A percentile compares a stretch with the other conserved stretches of the same genome.
Evolutionary conservation across 495 filamentous ascomycete genomes (phyloP).

Genomic region (Penicillium subrubescens): DNA sequence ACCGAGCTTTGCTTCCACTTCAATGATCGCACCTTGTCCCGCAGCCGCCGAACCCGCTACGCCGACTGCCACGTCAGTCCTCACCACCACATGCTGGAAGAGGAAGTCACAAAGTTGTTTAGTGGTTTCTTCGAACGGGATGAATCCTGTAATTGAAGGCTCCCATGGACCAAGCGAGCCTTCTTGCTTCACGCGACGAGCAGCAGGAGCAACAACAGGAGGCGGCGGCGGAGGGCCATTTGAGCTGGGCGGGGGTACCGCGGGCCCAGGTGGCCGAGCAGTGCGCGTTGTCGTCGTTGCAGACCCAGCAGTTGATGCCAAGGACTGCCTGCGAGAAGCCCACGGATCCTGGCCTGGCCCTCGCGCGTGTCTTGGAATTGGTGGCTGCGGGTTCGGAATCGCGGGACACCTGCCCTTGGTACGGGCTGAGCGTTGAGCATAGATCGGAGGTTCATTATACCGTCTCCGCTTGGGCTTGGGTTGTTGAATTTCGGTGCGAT

Average conservation of each 20-base stretch:
- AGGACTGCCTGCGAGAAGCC: constrained; percentile 30
- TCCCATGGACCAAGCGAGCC: constrained; percentile 69
- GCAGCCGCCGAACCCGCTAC: constrained; percentile 48
- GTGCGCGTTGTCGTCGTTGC: constrained; percentile 24
- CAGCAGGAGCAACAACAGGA: background rate
- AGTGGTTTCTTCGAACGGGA: constrained; percentile 68
- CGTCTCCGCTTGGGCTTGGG: constrained; percentile 42
- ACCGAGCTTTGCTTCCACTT: constrained; percentile 92
- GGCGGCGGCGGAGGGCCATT: constrained; percentile 12
- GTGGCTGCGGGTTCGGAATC: constrained; percentile 40
- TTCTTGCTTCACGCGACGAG: constrained; percentile 11
- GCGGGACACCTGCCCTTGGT: constrained; percentile 39
- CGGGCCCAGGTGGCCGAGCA: constrained; percentile 22
- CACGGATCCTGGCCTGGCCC: constrained; percentile 27
- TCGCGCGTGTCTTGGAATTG: constrained; percentile 39
- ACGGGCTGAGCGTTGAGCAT: constrained; percentile 43
- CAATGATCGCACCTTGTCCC: constrained; percentile 70
- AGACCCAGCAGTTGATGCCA: constrained; percentile 24
- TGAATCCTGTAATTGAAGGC: constrained; percentile 64
- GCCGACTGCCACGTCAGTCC: constrained; percentile 52
- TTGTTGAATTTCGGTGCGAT: constrained; percentile 27
- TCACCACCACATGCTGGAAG: constrained; percentile 64
- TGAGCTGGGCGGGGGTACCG: background rate
- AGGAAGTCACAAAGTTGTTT: constrained; percentile 74
- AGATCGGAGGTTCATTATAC: constrained; percentile 51